A percentile compares a stretch with the other conserved stretches of the same genome.
Evolutionary conservation across 441 rosid species (phyloP).

Genomic region (Aleurites moluccanus): DNA sequence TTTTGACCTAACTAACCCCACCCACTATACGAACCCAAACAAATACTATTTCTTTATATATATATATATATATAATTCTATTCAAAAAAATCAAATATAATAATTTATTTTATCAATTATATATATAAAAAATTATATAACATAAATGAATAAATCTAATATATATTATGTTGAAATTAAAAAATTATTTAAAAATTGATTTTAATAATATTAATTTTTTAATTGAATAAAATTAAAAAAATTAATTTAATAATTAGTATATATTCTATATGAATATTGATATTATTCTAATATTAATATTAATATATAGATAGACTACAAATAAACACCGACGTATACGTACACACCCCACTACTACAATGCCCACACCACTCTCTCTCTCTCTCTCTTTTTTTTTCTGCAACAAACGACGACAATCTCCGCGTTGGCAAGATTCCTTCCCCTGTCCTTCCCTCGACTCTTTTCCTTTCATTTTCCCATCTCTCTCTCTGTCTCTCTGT

Average conservation of each 20-base stretch:
- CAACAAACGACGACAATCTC: slow-evolving; percentile 52
- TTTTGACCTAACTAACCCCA: background rate
- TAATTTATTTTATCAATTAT: too few relatives aligned
- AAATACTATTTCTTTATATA: too few relatives aligned
- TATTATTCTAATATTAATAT: background rate
- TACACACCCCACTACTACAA: slow-evolving; percentile 1
- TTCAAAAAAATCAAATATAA: background rate
- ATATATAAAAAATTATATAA: too few relatives aligned
- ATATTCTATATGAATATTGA: background rate
- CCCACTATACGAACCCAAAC: background rate
- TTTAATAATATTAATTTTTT: too few relatives aligned
- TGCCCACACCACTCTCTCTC: slow-evolving; percentile 4
- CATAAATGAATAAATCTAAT: too few relatives aligned
- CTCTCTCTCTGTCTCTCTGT: too few relatives aligned
- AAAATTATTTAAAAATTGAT: too few relatives aligned
- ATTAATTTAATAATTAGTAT: too few relatives aligned
- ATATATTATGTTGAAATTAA: too few relatives aligned
- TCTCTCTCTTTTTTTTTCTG: slow-evolving; percentile 24
- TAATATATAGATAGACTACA: background rate
- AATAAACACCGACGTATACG: slow-evolving; percentile 4
- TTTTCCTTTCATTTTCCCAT: slow-evolving; percentile 1
- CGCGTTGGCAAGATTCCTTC: slow-evolving; percentile 72
- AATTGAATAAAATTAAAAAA: too few relatives aligned
- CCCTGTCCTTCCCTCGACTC: slow-evolving; percentile 21
- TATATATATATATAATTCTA: too few relatives aligned